Evolutionary conservation across 2,329 filamentous ascomycete species (phyloP).

Genomic region (Tolypocladium guangdongense): DNA sequence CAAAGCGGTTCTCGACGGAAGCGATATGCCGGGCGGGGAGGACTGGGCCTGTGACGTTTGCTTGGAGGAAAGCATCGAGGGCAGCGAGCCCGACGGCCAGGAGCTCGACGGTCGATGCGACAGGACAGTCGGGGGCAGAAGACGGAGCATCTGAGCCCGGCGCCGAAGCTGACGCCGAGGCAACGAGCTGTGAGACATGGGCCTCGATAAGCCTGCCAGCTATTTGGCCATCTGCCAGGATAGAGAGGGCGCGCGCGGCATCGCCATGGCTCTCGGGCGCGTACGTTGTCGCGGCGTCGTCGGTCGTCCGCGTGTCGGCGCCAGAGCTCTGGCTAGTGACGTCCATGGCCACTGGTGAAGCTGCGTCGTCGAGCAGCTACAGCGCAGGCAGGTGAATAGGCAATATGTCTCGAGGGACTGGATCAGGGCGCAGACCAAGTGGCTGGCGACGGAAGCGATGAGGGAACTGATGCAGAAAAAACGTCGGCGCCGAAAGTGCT

Average conservation of each 20-base stretch:
- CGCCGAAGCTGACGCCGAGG: neutral
- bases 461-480: neutral
- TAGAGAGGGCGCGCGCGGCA: conserved; percentile 3
- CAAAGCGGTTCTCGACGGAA: conserved; percentile 24
- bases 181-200: conserved; percentile 1
- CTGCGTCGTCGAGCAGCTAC: neutral
- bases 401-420: neutral
- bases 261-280: conserved; percentile 1
- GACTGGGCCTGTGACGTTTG: conserved; percentile 79
- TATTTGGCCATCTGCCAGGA: conserved; percentile 4
- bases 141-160: neutral
- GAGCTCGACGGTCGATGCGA: conserved; percentile 5
- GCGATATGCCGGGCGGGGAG: conserved; percentile 27
- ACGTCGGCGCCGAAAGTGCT: neutral
- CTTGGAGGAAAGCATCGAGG: conserved; percentile 71
- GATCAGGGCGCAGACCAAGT: neutral
- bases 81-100: conserved; percentile 22
- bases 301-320: neutral
- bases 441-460: neutral
- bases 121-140: neutral
- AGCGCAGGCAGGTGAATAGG: neutral
- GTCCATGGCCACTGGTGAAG: neutral
- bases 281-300: neutral
- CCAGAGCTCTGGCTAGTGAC: neutral
- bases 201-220: conserved; percentile 4